Base-by-base conservation (phyloP, 2,329 filamentous ascomycete genomes). In the Pseudogymnoascus sp. region DNA sequence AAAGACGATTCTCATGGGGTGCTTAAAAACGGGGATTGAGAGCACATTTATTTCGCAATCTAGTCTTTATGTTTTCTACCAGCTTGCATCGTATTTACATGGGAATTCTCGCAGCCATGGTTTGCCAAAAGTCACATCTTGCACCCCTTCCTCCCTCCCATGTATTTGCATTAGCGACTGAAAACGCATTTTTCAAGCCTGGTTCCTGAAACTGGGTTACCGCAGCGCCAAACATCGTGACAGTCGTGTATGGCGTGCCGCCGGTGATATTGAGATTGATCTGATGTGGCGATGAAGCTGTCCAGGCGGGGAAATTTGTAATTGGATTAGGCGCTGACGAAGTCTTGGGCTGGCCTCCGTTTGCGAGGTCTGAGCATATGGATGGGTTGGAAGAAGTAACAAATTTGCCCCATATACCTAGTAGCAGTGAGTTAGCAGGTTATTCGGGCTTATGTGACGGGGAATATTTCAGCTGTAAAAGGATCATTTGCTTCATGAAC, bases 251-350 rank as follows among this genome's bases (percentile, higher is more conserved):
- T 17, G 60, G 40, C 19, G 50, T 26, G 5, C 66, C 67, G 13
- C 67, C 67, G 3, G 65, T 67, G 40, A 64, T 40, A 17, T 69
- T 69, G n/a, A 69, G 35, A 40, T 67, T 67, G 3, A 67, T 35
- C 57, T 66, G 60, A 3, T 60, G 15, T 10, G 62, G 62, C 15
- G 17, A 17, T 6, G 59, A 53, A 10, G 19, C 53, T 13, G 33
- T 59, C n/a, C 63, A 66, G 10, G 35, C 21, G 3, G 65, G 65
- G 62, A 64, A 66, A 26, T 64, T 60, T 15, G 36, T 53, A 10
- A 57, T 62, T 1, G 59, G 35, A 31, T 67, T 65, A 11, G 17
- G 31, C 2, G 63, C 35, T 17, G 19, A 57, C 8, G 59, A 59
- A 17, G 40, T 36, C n/a, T 62, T 50, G 10, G 62, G 63, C 36